Percentiles rank a stretch among this genome's conserved stretches.
These are phyloP conservation scores for Schwanniomyces occidentalis DNA, from an alignment of 805 yeast genomes.

Conservation along the genomic window DNA sequence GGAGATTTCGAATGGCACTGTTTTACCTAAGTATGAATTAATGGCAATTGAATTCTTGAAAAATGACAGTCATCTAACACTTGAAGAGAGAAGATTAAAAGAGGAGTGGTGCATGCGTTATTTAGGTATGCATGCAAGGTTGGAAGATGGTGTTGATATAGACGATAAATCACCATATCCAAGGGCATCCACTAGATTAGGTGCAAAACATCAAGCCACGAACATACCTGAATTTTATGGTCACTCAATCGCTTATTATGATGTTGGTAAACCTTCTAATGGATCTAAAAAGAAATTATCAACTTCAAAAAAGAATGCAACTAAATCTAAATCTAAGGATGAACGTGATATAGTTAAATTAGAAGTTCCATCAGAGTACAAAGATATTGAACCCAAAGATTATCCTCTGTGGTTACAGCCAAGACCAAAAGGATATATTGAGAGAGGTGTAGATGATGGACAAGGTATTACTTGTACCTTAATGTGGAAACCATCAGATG, in stretches of 20 bases:
- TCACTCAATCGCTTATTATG: slow-evolving; percentile 68
- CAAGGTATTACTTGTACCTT: slow-evolving; percentile 53
- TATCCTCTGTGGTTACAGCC: slow-evolving; percentile 78
- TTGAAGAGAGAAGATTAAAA: slow-evolving; percentile 49
- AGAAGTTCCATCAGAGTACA: slow-evolving; percentile 49
- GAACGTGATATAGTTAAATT: slow-evolving; percentile 25
- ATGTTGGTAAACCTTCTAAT: slow-evolving; percentile 23
- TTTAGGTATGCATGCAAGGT: slow-evolving; percentile 68
- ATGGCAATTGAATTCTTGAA: slow-evolving; percentile 54
- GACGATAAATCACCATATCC: slow-evolving; percentile 78
- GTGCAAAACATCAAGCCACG: slow-evolving; percentile 70
- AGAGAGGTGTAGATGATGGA: slow-evolving; percentile 73
- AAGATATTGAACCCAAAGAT: slow-evolving; percentile 41
- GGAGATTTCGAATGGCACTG: slow-evolving; percentile 5
- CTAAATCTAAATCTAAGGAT: slow-evolving; percentile 17
- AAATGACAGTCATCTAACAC: slow-evolving; percentile 41
- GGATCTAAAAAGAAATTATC: slow-evolving; percentile 10
- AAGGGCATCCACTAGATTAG: slow-evolving; percentile 74
- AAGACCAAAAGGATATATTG: slow-evolving; percentile 76
- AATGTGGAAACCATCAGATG: slow-evolving; percentile 59
- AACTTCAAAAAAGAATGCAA: slow-evolving; percentile 14
- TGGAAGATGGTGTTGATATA: slow-evolving; percentile 75
- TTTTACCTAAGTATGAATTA: slow-evolving; percentile 55
- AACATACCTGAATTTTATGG: slow-evolving; percentile 65
- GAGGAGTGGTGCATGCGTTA: slow-evolving; percentile 85